Evolutionary conservation across 257 asterid genomes (phyloP).

Genomic region (Nicotiana attenuata): DNA sequence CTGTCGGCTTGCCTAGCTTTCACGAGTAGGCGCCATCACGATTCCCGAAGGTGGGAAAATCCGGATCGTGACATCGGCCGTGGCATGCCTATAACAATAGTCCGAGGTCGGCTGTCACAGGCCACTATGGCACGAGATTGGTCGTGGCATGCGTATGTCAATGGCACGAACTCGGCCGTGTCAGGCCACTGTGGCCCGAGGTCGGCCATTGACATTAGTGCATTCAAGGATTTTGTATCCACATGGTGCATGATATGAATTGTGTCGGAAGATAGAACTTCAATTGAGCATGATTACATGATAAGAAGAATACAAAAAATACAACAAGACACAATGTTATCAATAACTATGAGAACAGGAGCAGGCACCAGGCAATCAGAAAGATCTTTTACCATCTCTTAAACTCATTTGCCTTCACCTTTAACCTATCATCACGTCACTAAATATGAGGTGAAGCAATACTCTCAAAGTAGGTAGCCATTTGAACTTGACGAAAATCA

Average conservation of each 20-base stretch:
- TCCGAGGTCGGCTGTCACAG: too few relatives aligned
- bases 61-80: too few relatives aligned
- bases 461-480: constrained; percentile 22
- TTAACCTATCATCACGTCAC: not conserved
- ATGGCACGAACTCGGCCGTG: too few relatives aligned
- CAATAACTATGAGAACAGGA: not conserved
- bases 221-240: too few relatives aligned
- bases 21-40: too few relatives aligned
- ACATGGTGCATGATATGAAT: not conserved
- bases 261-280: not conserved
- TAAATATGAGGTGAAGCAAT: constrained; percentile 18
- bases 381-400: not conserved
- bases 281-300: not conserved
- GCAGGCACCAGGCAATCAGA: not conserved
- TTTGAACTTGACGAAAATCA: not conserved
- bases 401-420: not conserved
- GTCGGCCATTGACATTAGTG: too few relatives aligned
- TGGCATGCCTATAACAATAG: too few relatives aligned
- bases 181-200: too few relatives aligned
- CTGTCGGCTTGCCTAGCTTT: too few relatives aligned
- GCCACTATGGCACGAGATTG: too few relatives aligned
- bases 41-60: too few relatives aligned
- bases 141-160: too few relatives aligned
- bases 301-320: not conserved
- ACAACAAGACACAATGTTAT: not conserved